Base-by-base conservation (phyloP, 345 rosid species). In the Litchi chinensis region DNA sequence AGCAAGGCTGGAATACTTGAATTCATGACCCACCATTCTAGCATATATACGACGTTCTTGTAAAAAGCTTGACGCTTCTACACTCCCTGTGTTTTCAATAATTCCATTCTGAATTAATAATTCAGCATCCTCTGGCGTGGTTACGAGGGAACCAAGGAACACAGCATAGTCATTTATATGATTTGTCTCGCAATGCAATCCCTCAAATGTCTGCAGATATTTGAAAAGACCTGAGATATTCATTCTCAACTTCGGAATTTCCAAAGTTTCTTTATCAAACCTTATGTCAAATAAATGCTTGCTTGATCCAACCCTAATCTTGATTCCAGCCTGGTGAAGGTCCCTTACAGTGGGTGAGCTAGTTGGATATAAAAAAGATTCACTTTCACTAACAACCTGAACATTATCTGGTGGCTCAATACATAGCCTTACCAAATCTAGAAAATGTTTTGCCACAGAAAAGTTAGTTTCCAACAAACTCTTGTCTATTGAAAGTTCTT, bases 281-380 rank as follows among this genome's bases (percentile, higher is more conserved):
- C 56, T 56, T 15, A 75, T 70, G 46, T 63, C 57, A 59, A 80
- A 24, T 19, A 75, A 56, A 63, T 80, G 66, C 54, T 16, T 50
- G 19, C 24, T 69, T 22, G 74, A 54, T 26, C 65, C 70, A 8
- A 22, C 56, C 41, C 54, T 65, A 21, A 82, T 43, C 24, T 21
- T 70, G 13, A 82, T 76, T 44, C 84, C 81, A 75, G 81, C 70
- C 10, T 78, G 79, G 43, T 60, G 76, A 10, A 81, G 80, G 69
- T 72, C 22, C 16, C 44, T 71, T 10, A n/a, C 63, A 21, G 28
- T 68, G 0, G 68, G 67, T 1, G 21, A 18, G 18, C 37, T 2
- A 32, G 5, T 16, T 41, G 44, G 5, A 32, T 22, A 46, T 22
- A 1, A 18, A 60, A 21, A 0, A 0, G 8, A 28, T 3, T 11